phyloP scores from a whole-genome alignment of 345 rosid species.

The Populus deltoides region DNA sequence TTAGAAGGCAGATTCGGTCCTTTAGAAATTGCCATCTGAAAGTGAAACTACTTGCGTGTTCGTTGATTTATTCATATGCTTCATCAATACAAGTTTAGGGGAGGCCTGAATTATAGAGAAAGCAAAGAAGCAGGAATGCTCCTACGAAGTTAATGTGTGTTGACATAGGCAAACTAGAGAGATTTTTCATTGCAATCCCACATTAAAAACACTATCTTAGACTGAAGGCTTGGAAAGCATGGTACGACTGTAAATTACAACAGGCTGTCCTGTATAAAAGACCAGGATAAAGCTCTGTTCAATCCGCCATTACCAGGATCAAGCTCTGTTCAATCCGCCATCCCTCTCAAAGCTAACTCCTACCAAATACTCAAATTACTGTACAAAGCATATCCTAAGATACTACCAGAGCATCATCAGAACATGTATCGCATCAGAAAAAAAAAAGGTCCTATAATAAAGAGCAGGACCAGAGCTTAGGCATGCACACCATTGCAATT shows the following conservation, averaged over 20 bases:
- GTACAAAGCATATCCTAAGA: constrained; percentile 16
- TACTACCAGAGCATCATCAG: not conserved
- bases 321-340: not conserved
- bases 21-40: too few species aligned
- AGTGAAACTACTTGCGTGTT: too few species aligned
- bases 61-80: too few species aligned
- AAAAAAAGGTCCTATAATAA: not conserved
- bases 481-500: constrained; percentile 57
- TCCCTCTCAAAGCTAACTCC: not conserved
- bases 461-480: constrained; percentile 25
- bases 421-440: not conserved
- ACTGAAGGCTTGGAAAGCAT: not conserved
- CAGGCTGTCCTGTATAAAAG: constrained; percentile 22
- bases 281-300: constrained; percentile 18
- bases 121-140: not conserved
- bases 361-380: constrained; percentile 15
- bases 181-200: constrained; percentile 3
- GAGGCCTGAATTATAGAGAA: not conserved
- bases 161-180: not conserved
- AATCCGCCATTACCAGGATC: not conserved
- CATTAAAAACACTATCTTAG: not conserved
- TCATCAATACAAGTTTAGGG: not conserved
- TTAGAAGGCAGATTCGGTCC: too few species aligned
- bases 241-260: constrained; percentile 3
- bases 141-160: not conserved